Base-by-base conservation (phyloP, 1,284 basidiomycete genomes). In the Fomes fomentarius region DNA sequence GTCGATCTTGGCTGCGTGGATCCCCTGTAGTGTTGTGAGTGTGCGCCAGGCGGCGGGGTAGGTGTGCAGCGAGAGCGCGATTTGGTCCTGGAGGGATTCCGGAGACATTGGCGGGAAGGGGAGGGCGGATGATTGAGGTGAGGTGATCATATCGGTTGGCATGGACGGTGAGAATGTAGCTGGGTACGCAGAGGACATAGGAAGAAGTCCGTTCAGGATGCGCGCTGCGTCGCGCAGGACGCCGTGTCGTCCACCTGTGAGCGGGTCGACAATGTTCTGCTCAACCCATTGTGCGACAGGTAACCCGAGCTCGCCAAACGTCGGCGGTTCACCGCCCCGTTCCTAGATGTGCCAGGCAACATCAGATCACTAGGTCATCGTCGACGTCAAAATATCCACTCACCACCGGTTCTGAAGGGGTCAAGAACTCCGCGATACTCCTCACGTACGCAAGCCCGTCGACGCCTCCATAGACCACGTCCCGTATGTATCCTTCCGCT, bases 391-490 rank as follows among this genome's bases (percentile, higher is more conserved):
- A 17, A 26, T 15, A 8, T 15, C n/a, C 6, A 59, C 66, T 47
- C 45, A 64, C 62, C 50, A 58, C 43, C 10, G 53, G 51, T 19
- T 58, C 61, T 22, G 66, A 54, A 31, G 66, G 66, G 5, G 67
- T 64, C 34, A 86, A 74, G 60, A 91, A 91, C 67, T 88, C 84
- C 22, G 87, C 87, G 44, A 91, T 63, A 65, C 89, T 91, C 54
- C 85, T 75, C 44, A 86, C 77, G 66, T 91, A 91, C 6, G 89
- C 88, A 24, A 84, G 71, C 1, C 89, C 89, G 54, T 88, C 86
- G 0, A 81, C 73, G 33, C 89, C 88, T 0, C 89, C 89, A 63
- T 91, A 91, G 0, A 91, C 87, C 8, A 89, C 66, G 63, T 90
- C 86, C 26, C 78, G 71, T 15, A 91, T 50, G 63, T 87, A 89